Evolutionary conservation across 441 rosid genomes (phyloP).

Genomic region (Brassica balearica): DNA sequence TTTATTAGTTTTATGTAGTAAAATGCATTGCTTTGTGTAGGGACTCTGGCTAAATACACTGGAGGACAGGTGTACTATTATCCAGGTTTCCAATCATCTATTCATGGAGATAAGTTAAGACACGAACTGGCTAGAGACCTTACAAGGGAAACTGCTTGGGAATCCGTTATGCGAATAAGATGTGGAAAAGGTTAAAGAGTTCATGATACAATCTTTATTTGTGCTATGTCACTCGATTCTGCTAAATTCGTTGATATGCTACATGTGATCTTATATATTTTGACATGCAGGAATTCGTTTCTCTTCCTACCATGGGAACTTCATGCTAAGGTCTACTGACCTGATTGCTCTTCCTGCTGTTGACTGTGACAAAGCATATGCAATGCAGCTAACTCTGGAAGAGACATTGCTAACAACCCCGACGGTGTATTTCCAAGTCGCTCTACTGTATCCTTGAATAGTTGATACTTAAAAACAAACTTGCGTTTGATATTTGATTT

Average conservation of each 20-base stretch:
- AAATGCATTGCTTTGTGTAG: slow-evolving; percentile 47
- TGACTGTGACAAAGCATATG: slow-evolving; percentile 99
- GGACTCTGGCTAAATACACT: slow-evolving; percentile 86
- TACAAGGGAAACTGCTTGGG: slow-evolving; percentile 99
- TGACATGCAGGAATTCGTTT: slow-evolving; percentile 83
- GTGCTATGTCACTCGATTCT: slow-evolving; percentile 13
- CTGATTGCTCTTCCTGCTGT: slow-evolving; percentile 96
- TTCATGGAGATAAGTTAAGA: slow-evolving; percentile 81
- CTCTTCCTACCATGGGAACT: slow-evolving; percentile 96
- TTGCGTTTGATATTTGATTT: slow-evolving; percentile 25
- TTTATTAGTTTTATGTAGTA: not conserved
- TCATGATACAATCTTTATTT: slow-evolving; percentile 8
- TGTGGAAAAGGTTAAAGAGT: slow-evolving; percentile 89
- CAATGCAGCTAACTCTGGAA: slow-evolving; percentile 91
- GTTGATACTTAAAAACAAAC: slow-evolving; percentile 3
- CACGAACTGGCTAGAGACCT: slow-evolving; percentile 95
- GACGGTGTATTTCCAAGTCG: slow-evolving; percentile 97
- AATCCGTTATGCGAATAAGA: slow-evolving; percentile 98
- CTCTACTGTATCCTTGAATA: slow-evolving; percentile 90
- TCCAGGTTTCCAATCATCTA: slow-evolving; percentile 81
- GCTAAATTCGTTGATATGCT: slow-evolving; percentile 28
- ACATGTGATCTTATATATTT: slow-evolving; percentile 40
- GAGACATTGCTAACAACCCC: slow-evolving; percentile 89
- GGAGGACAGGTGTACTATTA: slow-evolving; percentile 97
- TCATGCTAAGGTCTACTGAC: slow-evolving; percentile 99